These are phyloP conservation scores for Lotmaria passim DNA, from an alignment of 208 protist species.

Conservation along the genomic window DNA sequence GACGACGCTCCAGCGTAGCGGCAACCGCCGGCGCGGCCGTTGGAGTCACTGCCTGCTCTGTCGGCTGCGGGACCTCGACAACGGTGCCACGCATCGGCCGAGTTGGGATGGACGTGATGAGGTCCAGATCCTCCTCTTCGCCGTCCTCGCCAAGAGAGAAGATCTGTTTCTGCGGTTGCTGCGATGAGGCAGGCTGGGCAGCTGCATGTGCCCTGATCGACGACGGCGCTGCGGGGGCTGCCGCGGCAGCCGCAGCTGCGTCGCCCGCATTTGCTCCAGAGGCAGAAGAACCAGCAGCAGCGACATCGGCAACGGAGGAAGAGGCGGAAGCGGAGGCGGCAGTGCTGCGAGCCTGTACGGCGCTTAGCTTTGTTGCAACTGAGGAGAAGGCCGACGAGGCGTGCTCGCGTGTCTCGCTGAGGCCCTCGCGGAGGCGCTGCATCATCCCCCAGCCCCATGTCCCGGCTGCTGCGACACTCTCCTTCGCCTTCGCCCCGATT, in stretches of 20 bases:
- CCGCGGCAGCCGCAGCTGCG: neutral
- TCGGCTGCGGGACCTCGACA: constrained; percentile 12
- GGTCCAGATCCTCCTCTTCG: constrained; percentile 73
- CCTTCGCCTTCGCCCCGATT: constrained; percentile 55
- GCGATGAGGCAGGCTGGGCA: neutral
- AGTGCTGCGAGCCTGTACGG: neutral
- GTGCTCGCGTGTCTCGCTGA: constrained; percentile 37
- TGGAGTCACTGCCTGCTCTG: neutral
- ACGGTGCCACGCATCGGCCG: constrained; percentile 21
- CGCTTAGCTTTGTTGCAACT: constrained; percentile 2
- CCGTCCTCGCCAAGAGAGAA: constrained; percentile 66
- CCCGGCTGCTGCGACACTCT: constrained; percentile 46
- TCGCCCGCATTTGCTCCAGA: constrained; percentile 4
- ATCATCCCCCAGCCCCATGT: constrained; percentile 77
- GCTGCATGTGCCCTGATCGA: neutral
- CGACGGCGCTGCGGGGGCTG: neutral
- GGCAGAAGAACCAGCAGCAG: neutral
- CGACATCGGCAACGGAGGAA: neutral
- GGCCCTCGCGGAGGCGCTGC: constrained; percentile 54
- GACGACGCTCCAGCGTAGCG: neutral
- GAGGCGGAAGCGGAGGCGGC: neutral
- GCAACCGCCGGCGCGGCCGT: neutral
- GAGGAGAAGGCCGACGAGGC: constrained; percentile 13
- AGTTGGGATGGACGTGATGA: constrained; percentile 64
- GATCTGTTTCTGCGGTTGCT: constrained; percentile 25